These are phyloP conservation scores for Schwanniomyces vanrijiae DNA, from an alignment of 805 yeast species.

Conservation along the genomic window DNA sequence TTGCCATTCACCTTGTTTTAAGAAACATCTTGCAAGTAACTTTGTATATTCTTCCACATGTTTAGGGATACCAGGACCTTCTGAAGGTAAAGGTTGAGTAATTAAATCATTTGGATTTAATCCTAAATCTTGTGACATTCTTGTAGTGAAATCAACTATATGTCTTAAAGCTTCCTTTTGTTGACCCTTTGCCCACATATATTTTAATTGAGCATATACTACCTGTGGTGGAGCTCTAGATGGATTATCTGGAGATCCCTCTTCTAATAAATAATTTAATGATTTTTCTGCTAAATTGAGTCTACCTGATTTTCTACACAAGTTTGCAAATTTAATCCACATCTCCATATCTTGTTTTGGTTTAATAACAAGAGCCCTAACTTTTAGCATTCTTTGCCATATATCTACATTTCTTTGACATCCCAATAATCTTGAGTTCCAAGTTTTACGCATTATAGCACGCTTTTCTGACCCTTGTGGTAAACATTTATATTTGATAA, in stretches of 20 bases:
- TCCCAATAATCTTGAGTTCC: slow-evolving; percentile 90
- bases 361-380: slow-evolving; percentile 85
- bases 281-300: slow-evolving; percentile 91
- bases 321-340: slow-evolving; percentile 97
- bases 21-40: slow-evolving; percentile 86
- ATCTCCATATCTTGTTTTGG: slow-evolving; percentile 97
- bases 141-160: slow-evolving; percentile 84
- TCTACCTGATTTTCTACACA: slow-evolving; percentile 92
- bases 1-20: slow-evolving; percentile 99
- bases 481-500: slow-evolving; percentile 80
- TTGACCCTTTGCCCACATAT: slow-evolving; percentile 95
- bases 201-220: slow-evolving; percentile 93
- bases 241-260: slow-evolving; percentile 59
- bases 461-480: slow-evolving; percentile 84
- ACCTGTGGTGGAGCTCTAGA: slow-evolving; percentile 95
- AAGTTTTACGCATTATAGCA: slow-evolving; percentile 77
- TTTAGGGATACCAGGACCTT: slow-evolving; percentile 65
- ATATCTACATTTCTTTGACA: slow-evolving; percentile 97
- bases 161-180: slow-evolving; percentile 83
- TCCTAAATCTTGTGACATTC: slow-evolving; percentile 87
- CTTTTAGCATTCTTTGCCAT: slow-evolving; percentile 96
- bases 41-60: slow-evolving; percentile 82
- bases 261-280: slow-evolving; percentile 73
- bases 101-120: slow-evolving; percentile 84
- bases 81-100: slow-evolving; percentile 79